phyloP scores from a whole-genome alignment of 2,329 filamentous ascomycete species.

The Penicillium sp. region DNA sequence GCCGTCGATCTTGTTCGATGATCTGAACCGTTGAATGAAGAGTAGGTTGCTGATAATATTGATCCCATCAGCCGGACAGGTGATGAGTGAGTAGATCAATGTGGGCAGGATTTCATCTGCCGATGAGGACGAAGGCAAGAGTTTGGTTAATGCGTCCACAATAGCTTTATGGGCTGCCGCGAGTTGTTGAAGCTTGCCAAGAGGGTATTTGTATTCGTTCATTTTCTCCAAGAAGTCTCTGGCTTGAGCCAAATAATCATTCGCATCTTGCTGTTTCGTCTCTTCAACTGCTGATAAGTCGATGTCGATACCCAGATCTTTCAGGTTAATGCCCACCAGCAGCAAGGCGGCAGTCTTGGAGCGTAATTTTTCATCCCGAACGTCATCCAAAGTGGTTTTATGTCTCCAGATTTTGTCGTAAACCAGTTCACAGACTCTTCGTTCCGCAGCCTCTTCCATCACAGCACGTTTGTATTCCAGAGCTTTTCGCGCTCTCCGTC shows the following conservation, averaged over 20 bases:
- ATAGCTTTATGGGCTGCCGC: conserved; percentile 91
- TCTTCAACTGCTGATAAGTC: conserved; percentile 55
- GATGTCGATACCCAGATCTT: conserved; percentile 78
- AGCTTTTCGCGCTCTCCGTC: conserved; percentile 73
- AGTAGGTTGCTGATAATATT: conserved; percentile 91
- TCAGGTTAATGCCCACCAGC: conserved; percentile 86
- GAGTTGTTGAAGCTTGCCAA: conserved; percentile 86
- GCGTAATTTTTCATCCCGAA: conserved; percentile 87
- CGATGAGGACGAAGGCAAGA: conserved; percentile 73
- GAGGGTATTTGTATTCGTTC: conserved; percentile 81
- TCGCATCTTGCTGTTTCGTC: conserved; percentile 66
- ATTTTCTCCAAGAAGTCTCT: conserved; percentile 72
- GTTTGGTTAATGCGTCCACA: conserved; percentile 74
- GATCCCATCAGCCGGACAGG: conserved; percentile 78
- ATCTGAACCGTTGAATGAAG: conserved; percentile 90
- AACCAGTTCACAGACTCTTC: conserved; percentile 77
- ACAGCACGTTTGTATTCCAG: conserved; percentile 74
- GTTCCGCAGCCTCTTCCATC: conserved; percentile 88
- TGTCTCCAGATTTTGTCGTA: conserved; percentile 91
- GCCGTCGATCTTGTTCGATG: conserved; percentile 80
- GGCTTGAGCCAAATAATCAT: conserved; percentile 69
- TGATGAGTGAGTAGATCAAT: conserved; percentile 93
- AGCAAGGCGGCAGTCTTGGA: conserved; percentile 89
- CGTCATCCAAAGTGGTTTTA: conserved; percentile 87
- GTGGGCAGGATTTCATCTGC: conserved; percentile 97